Evolutionary conservation across 2,329 filamentous ascomycete species (phyloP).

Genomic region (Ophiostoma tasmaniense): DNA sequence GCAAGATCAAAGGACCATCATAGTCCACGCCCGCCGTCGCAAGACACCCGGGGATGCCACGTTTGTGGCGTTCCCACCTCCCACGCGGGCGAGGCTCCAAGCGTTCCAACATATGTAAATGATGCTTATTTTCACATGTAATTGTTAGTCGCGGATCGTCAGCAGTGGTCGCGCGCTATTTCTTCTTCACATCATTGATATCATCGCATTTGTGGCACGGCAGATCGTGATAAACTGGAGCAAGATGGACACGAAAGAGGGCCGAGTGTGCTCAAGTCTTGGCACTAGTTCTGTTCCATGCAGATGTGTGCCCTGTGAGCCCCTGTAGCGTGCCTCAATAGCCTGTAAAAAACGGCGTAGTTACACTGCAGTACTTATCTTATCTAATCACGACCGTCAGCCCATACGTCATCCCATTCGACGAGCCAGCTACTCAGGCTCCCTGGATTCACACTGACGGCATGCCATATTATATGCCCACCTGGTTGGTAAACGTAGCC

Average conservation of each 20-base stretch:
- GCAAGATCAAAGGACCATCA: conserved; percentile 11
- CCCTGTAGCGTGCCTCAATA: background rate
- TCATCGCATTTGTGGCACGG: background rate
- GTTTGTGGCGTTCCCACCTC: background rate
- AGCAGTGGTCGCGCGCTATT: background rate
- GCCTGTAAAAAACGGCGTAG: too few species aligned
- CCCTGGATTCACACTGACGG: too few species aligned
- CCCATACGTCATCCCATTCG: too few species aligned
- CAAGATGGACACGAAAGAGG: background rate
- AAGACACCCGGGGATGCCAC: background rate
- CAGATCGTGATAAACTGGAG: background rate
- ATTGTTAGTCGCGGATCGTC: background rate
- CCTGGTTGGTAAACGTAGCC: too few species aligned
- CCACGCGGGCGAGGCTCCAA: conserved; percentile 9
- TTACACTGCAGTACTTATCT: too few species aligned
- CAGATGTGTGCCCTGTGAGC: background rate
- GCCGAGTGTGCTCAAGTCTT: background rate
- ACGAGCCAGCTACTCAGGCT: too few species aligned
- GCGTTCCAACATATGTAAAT: conserved; percentile 1
- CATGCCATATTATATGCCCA: too few species aligned
- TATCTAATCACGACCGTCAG: too few species aligned
- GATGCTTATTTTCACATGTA: background rate
- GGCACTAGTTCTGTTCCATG: background rate
- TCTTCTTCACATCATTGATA: too few species aligned
- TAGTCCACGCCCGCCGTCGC: conserved; percentile 9